Conservation (phyloP, 192 early-diverging fungal genomes). For the Phlyctochytrium arcticum region DNA sequence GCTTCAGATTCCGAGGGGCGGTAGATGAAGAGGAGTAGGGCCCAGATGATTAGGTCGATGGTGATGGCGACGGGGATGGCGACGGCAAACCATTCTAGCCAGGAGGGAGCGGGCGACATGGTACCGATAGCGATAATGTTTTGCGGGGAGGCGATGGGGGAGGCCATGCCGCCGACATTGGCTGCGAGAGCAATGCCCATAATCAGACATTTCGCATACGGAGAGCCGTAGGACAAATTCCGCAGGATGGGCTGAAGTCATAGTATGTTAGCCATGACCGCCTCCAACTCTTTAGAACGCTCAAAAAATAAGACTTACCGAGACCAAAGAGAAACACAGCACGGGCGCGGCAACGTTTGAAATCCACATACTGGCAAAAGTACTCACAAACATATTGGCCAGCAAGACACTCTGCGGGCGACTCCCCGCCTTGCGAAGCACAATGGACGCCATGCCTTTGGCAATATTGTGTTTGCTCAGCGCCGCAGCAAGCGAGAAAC, state of each 20-base stretch:
- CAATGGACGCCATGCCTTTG: constrained; percentile 78
- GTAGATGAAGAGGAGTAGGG: constrained; percentile 74
- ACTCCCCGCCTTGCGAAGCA: constrained; percentile 88
- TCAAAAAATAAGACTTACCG: constrained; percentile 14
- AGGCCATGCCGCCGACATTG: constrained; percentile 96
- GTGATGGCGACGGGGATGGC: constrained; percentile 80
- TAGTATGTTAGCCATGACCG: background rate
- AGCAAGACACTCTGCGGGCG: constrained; percentile 78
- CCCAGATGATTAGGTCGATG: constrained; percentile 80
- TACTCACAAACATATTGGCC: constrained; percentile 94
- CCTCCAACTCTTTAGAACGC: background rate
- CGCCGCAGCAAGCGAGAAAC: constrained; percentile 90
- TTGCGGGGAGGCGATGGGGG: constrained; percentile 95
- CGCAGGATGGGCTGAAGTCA: constrained; percentile 76
- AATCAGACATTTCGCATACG: constrained; percentile 83
- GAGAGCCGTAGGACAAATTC: constrained; percentile 73
- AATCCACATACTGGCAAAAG: constrained; percentile 98
- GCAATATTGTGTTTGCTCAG: constrained; percentile 96
- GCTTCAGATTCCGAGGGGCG: constrained; percentile 42
- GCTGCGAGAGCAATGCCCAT: constrained; percentile 96
- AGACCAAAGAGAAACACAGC: constrained; percentile 89
- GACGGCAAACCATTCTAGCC: constrained; percentile 88
- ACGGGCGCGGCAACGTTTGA: constrained; percentile 96
- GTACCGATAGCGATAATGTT: constrained; percentile 93
- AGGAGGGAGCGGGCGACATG: constrained; percentile 84